phyloP scores from a whole-genome alignment of 2,329 filamentous ascomycete genomes.

The Ambrosiella cleistominuta region DNA sequence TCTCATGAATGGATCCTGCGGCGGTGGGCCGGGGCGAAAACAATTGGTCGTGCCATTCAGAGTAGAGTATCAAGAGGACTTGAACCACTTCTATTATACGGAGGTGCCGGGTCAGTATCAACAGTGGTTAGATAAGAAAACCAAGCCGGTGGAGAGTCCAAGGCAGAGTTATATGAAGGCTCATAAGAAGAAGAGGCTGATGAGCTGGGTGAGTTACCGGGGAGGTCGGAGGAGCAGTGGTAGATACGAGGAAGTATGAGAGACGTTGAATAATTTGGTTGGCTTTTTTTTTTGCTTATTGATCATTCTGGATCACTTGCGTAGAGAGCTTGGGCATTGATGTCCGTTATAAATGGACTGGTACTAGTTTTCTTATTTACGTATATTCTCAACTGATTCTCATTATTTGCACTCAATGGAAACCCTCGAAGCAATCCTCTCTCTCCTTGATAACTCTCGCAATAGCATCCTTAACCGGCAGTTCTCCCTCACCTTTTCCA shows the following conservation, averaged over 20 bases:
- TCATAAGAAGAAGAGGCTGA: neutral
- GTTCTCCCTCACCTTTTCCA: conserved; percentile 21
- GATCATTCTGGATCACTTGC: neutral
- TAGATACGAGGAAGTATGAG: neutral
- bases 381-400: neutral
- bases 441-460: conserved; percentile 21
- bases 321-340: neutral
- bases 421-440: conserved; percentile 17
- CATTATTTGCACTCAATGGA: neutral
- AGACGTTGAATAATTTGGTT: neutral
- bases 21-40: conserved; percentile 20
- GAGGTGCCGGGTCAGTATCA: conserved; percentile 18
- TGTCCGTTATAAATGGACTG: neutral
- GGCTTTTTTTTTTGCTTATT: neutral
- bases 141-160: neutral
- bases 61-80: conserved; percentile 22
- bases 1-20: conserved; percentile 23
- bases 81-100: conserved; percentile 28
- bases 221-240: neutral
- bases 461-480: conserved; percentile 22
- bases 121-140: neutral
- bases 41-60: conserved; percentile 27
- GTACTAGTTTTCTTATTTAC: neutral
- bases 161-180: neutral
- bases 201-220: neutral